Evolutionary conservation across 192 early-diverging fungal species (phyloP).

Genomic region (Haplosporangium gracile): DNA sequence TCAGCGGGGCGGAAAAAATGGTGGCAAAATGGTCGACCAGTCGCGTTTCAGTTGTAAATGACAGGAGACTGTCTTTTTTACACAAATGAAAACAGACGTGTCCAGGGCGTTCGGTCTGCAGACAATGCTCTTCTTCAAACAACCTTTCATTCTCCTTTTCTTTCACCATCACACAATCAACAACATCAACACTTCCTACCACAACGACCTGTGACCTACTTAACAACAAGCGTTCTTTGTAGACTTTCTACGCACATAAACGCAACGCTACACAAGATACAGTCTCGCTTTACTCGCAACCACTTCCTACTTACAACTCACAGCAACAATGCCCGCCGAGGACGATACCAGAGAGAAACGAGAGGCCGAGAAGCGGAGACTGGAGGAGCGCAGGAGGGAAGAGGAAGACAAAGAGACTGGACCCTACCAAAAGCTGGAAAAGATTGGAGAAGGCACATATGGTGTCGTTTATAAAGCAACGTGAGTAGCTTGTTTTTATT

Average conservation of each 20-base stretch:
- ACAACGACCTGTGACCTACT: neutral
- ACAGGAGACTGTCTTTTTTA: constrained; percentile 6
- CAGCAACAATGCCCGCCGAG: constrained; percentile 5
- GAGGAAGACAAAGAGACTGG: constrained; percentile 26
- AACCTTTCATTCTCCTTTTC: neutral
- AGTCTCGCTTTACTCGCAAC: neutral
- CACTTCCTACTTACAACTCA: neutral
- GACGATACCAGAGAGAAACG: neutral
- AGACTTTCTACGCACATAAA: neutral
- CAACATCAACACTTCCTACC: neutral
- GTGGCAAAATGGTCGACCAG: neutral
- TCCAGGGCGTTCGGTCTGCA: neutral
- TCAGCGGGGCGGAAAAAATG: neutral
- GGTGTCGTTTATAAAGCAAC: constrained; percentile 86
- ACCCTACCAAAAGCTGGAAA: constrained; percentile 79
- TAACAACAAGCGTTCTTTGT: neutral
- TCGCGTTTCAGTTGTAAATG: neutral
- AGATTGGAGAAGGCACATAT: constrained; percentile 84
- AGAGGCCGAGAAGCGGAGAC: neutral
- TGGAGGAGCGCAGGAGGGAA: neutral
- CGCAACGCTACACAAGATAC: neutral
- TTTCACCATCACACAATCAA: neutral
- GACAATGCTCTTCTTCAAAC: neutral
- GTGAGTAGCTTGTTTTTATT: constrained; percentile 16
- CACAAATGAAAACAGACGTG: constrained; percentile 16